Conservation (phyloP, 805 yeast genomes). For the Tetrapisispora taiwanensis region DNA sequence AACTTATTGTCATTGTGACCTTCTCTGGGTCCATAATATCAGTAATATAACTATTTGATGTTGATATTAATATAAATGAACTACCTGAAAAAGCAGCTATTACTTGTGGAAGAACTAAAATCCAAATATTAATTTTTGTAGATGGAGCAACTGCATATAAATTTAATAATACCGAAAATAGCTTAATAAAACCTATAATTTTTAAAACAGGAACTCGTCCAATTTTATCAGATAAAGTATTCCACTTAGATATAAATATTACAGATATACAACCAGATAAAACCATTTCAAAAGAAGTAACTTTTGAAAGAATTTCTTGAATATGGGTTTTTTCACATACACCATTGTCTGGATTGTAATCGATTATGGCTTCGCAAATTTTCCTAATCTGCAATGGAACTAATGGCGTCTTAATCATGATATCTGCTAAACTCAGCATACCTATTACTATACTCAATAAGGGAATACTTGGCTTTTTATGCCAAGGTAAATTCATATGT, state of each 20-base stretch:
- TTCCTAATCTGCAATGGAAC: slow-evolving; percentile 30
- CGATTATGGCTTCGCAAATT: slow-evolving; percentile 32
- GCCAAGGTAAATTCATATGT: slow-evolving; percentile 41
- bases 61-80: slow-evolving; percentile 41
- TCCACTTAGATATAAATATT: slow-evolving; percentile 50
- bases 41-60: slow-evolving; percentile 59
- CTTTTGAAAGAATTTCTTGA: slow-evolving; percentile 37
- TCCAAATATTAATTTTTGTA: slow-evolving; percentile 30
- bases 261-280: slow-evolving; percentile 37
- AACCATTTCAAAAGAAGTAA: slow-evolving; percentile 38
- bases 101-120: slow-evolving; percentile 35
- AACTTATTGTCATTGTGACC: slow-evolving; percentile 50
- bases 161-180: slow-evolving; percentile 15
- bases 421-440: slow-evolving; percentile 34
- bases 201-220: slow-evolving; percentile 49
- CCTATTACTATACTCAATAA: slow-evolving; percentile 38
- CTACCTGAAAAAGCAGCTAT: slow-evolving; percentile 57
- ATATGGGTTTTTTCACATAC: slow-evolving; percentile 33
- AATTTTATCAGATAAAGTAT: slow-evolving; percentile 50
- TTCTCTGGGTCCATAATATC: slow-evolving; percentile 59
- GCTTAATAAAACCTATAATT: slow-evolving; percentile 20
- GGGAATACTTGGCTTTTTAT: slow-evolving; percentile 45
- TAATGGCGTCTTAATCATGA: slow-evolving; percentile 33
- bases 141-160: slow-evolving; percentile 26
- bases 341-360: not conserved